These are phyloP conservation scores for Aspergillus sp. DNA, from an alignment of 2,329 filamentous ascomycete species.

Conservation along the genomic window DNA sequence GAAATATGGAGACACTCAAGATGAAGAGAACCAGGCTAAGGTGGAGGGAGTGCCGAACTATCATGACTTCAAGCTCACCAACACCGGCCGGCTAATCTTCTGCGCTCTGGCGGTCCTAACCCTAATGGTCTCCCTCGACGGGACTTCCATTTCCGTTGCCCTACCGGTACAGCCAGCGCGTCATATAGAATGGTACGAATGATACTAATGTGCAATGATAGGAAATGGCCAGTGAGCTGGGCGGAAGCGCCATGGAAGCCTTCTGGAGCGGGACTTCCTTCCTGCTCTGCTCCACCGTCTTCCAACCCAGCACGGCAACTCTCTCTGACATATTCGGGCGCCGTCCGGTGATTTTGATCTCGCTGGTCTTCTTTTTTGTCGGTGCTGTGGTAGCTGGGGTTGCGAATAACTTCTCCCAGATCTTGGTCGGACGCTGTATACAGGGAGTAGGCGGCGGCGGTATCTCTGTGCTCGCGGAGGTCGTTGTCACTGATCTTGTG, in stretches of 20 bases:
- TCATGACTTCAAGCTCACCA: conserved; percentile 10
- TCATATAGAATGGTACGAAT: not conserved
- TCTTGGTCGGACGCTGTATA: conserved; percentile 56
- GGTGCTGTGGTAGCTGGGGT: conserved; percentile 55
- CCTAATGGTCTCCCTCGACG: conserved; percentile 64
- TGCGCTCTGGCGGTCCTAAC: conserved; percentile 47
- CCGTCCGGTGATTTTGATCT: conserved; percentile 40
- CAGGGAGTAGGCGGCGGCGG: conserved; percentile 55
- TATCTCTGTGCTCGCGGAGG: conserved; percentile 40
- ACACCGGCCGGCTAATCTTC: conserved; percentile 12
- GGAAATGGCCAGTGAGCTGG: conserved; percentile 53
- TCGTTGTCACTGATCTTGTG: conserved; percentile 49
- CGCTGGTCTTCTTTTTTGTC: conserved; percentile 50
- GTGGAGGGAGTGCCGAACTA: not conserved
- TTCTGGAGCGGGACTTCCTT: conserved; percentile 74
- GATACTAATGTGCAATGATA: conserved; percentile 12
- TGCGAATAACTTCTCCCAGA: conserved; percentile 43
- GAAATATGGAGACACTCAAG: not conserved
- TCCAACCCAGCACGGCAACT: conserved; percentile 54
- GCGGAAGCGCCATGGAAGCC: conserved; percentile 58
- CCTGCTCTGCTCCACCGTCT: conserved; percentile 58
- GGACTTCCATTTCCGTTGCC: conserved; percentile 64
- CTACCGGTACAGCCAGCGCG: conserved; percentile 41
- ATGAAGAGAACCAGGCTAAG: not conserved
- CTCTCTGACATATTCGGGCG: conserved; percentile 56